Conservation (phyloP, 2,329 filamentous ascomycete species). For the Beauveria varroae region DNA sequence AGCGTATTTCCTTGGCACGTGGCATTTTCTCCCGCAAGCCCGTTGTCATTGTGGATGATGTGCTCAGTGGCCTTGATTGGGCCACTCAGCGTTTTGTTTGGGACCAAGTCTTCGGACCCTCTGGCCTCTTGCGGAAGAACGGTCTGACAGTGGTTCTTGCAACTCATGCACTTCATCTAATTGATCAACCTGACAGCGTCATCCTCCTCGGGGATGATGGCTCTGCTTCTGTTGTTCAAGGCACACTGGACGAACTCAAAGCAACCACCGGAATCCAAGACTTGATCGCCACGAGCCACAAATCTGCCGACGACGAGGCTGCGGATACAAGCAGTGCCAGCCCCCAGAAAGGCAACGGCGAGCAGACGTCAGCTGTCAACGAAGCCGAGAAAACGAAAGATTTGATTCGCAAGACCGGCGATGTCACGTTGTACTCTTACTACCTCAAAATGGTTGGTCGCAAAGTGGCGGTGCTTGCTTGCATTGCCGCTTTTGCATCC, state of each 20-base stretch:
- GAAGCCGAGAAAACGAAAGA: constrained; percentile 7
- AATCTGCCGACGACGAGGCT: neutral
- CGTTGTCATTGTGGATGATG: constrained; percentile 25
- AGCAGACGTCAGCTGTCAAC: constrained; percentile 2
- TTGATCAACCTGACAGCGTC: constrained; percentile 16
- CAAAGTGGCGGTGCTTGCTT: neutral
- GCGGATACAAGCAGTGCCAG: neutral
- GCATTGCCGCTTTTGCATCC: too few species aligned
- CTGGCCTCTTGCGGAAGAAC: constrained; percentile 21
- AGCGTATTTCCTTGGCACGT: constrained; percentile 20
- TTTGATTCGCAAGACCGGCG: constrained; percentile 11
- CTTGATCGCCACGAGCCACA: constrained; percentile 5
- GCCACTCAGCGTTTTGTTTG: constrained; percentile 31
- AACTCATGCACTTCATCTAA: constrained; percentile 20
- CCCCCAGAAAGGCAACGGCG: constrained; percentile 11
- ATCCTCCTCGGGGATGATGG: neutral
- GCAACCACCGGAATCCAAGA: neutral
- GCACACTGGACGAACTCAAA: constrained; percentile 2
- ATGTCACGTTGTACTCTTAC: constrained; percentile 15
- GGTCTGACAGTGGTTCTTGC: constrained; percentile 20
- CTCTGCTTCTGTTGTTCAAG: neutral
- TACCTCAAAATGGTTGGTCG: constrained; percentile 10
- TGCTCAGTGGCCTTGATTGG: constrained; percentile 28
- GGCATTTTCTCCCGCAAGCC: constrained; percentile 18
- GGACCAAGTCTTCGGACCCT: constrained; percentile 25